Percentiles rank a stretch among this genome's conserved stretches.
Conservation (phyloP, 345 rosid genomes). For the Salix brachista region DNA sequence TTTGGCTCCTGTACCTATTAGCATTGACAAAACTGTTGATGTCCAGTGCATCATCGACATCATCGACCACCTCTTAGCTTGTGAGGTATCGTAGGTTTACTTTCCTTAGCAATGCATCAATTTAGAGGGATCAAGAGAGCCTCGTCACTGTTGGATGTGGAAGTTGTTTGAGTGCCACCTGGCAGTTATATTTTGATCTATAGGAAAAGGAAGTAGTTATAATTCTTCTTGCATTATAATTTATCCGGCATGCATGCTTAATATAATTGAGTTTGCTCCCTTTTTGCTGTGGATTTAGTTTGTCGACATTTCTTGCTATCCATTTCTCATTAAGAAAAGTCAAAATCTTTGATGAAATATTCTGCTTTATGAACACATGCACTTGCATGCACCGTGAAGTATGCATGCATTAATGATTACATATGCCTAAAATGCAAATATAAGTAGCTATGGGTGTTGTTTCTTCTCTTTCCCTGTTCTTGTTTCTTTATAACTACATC, state of each 20-base stretch:
- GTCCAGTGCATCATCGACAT: conserved; percentile 74
- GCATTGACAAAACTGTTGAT: conserved; percentile 57
- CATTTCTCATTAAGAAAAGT: background rate
- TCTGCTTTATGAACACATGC: background rate
- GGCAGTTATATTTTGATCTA: background rate
- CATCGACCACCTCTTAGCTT: conserved; percentile 90
- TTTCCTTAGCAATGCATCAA: background rate
- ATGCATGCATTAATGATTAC: background rate
- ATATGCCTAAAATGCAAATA: background rate
- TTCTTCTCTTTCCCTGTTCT: background rate
- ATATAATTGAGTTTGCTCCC: background rate
- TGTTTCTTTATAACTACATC: background rate
- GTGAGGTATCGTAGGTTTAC: conserved; percentile 61
- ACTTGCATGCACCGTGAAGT: background rate
- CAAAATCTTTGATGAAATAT: background rate
- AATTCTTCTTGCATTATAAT: too few species aligned
- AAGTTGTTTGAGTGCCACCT: background rate
- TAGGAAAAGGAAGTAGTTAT: background rate
- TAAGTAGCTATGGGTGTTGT: background rate
- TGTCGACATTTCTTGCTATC: background rate
- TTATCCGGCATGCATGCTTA: background rate
- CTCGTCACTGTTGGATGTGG: background rate
- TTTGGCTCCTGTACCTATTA: conserved; percentile 77
- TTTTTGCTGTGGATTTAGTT: background rate
- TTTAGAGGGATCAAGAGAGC: background rate